These are phyloP conservation scores for Centrapalus pauciflorus DNA, from an alignment of 129 eudicot species.

Conservation along the genomic window DNA sequence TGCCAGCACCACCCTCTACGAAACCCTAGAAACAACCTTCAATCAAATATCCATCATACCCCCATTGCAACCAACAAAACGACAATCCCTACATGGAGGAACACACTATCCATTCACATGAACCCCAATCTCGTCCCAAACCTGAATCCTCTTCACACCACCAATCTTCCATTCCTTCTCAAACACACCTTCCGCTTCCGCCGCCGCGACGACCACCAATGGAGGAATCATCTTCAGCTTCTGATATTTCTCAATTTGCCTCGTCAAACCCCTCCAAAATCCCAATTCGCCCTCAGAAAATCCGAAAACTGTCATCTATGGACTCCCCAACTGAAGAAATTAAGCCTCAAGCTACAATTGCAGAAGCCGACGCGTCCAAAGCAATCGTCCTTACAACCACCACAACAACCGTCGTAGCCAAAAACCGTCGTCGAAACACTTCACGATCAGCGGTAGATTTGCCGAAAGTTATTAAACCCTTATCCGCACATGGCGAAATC, in stretches of 20 bases:
- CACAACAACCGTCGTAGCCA: constrained; percentile 22
- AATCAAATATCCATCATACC: neutral
- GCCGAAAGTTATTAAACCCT: constrained; percentile 44
- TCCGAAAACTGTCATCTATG: constrained; percentile 55
- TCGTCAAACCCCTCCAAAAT: constrained; percentile 66
- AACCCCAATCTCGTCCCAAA: constrained; percentile 19
- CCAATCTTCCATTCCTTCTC: constrained; percentile 22
- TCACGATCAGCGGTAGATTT: constrained; percentile 22
- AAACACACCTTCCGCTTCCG: no score
- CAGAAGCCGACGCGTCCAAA: constrained; percentile 35
- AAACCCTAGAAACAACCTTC: neutral
- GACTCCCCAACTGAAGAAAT: neutral
- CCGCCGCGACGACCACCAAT: constrained; percentile 17
- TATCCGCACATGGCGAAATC: constrained; percentile 55
- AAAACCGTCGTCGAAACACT: constrained; percentile 42
- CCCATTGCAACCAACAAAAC: neutral
- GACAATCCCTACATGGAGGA: constrained; percentile 33
- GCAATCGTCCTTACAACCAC: constrained; percentile 22
- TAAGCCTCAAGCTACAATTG: constrained; percentile 4
- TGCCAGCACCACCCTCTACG: neutral
- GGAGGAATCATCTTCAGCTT: neutral
- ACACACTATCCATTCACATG: constrained; percentile 28
- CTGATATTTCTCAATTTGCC: constrained; percentile 31
- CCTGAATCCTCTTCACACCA: constrained; percentile 27
- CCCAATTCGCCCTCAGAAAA: constrained; percentile 88